Evolutionary conservation across 371 early-diverging fungal species (phyloP).

Genomic region (Mortierella sp.): DNA sequence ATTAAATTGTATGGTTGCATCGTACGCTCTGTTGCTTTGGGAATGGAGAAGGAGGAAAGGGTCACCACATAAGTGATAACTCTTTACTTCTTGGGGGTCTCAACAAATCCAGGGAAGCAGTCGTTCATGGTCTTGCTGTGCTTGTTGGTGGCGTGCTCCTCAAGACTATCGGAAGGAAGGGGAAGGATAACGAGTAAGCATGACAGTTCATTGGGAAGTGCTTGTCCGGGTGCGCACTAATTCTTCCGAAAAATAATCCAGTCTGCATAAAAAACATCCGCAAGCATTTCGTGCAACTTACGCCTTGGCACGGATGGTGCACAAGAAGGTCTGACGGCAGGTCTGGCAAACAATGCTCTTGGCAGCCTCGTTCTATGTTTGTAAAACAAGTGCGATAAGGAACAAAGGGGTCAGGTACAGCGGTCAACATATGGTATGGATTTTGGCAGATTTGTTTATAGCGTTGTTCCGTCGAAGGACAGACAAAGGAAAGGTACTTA

Average conservation of each 20-base stretch:
- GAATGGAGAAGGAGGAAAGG: neutral
- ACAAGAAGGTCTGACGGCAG: constrained; percentile 88
- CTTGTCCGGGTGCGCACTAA: neutral
- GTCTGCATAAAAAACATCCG: neutral
- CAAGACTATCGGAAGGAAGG: constrained; percentile 59
- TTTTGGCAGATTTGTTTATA: neutral
- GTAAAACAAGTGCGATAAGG: constrained; percentile 8
- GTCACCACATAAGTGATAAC: neutral
- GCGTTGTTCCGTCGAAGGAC: neutral
- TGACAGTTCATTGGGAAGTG: neutral
- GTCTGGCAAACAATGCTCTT: constrained; percentile 83
- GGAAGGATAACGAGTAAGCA: neutral
- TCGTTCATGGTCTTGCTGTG: constrained; percentile 83
- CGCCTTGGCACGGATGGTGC: constrained; percentile 83
- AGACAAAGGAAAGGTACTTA: constrained; percentile 53
- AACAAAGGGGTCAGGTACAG: constrained; percentile 8
- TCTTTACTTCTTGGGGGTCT: constrained; percentile 55
- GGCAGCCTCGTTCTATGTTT: constrained; percentile 79
- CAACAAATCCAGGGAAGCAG: constrained; percentile 82
- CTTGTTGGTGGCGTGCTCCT: constrained; percentile 85
- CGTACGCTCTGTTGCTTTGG: constrained; percentile 9
- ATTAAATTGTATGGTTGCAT: constrained; percentile 7
- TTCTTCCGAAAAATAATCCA: too few species aligned
- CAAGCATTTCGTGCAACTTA: constrained; percentile 51
- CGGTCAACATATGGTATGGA: neutral